Conservation (phyloP, 2,329 filamentous ascomycete genomes). For the Monosporascus sp. region DNA sequence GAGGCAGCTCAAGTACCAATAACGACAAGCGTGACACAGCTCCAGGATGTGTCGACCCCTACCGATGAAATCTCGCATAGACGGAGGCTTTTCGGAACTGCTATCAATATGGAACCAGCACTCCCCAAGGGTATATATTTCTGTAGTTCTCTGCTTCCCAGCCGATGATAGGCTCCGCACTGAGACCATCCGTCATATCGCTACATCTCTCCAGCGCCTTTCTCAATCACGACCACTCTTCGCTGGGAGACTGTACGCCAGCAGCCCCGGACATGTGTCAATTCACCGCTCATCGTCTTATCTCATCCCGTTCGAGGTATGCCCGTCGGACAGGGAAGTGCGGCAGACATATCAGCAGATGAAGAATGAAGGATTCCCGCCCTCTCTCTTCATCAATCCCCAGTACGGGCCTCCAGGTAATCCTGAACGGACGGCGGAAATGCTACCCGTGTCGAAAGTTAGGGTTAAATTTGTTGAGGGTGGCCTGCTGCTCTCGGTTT, state of each 20-base stretch:
- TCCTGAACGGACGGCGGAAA: slow-evolving; percentile 10
- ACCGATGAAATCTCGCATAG: slow-evolving; percentile 18
- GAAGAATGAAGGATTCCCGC: slow-evolving; percentile 22
- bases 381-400: slow-evolving; percentile 19
- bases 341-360: slow-evolving; percentile 18
- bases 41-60: slow-evolving; percentile 9
- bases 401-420: slow-evolving; percentile 18
- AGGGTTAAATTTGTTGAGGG: slow-evolving; percentile 33
- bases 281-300: slow-evolving; percentile 18
- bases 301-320: slow-evolving; percentile 23
- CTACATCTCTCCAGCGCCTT: slow-evolving; percentile 20
- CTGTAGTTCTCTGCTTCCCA: slow-evolving; percentile 28
- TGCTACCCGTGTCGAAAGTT: slow-evolving; percentile 33
- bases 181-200: slow-evolving; percentile 19
- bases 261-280: slow-evolving; percentile 16
- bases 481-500: slow-evolving; percentile 35
- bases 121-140: slow-evolving; percentile 28
- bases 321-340: slow-evolving; percentile 8
- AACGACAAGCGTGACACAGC: neutral
- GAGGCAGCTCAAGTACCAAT: neutral
- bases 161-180: slow-evolving; percentile 17
- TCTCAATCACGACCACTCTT: slow-evolving; percentile 24
- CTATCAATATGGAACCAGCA: slow-evolving; percentile 29
- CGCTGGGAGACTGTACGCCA: slow-evolving; percentile 21
- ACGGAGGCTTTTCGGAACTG: slow-evolving; percentile 17